Evolutionary conservation across 352 stramenopile genomes (phyloP).

Genomic region (Globisporangium barbulae): DNA sequence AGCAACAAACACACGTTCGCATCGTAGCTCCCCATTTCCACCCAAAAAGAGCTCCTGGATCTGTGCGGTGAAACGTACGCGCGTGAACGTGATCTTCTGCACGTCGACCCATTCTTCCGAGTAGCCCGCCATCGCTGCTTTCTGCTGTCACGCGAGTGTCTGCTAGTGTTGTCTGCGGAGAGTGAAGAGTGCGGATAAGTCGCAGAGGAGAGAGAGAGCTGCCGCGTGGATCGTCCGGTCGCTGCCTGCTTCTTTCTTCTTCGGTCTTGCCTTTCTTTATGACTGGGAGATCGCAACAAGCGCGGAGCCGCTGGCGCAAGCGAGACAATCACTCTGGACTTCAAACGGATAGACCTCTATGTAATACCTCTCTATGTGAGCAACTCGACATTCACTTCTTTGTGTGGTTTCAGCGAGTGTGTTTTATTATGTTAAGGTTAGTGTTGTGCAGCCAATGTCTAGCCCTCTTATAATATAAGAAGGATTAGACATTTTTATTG

Average conservation of each 20-base stretch:
- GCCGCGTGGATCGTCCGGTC: constrained; percentile 7
- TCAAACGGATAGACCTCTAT: constrained; percentile 1
- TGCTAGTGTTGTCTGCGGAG: neutral
- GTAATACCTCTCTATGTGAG: neutral
- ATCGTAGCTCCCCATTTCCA: neutral
- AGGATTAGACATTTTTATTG: neutral
- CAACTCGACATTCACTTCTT: neutral
- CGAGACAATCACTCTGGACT: constrained; percentile 9
- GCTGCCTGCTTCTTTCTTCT: neutral
- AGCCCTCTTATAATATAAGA: neutral
- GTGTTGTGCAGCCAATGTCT: neutral
- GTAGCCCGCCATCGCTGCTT: constrained; percentile 51
- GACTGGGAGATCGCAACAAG: constrained; percentile 3
- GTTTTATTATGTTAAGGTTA: too few species aligned
- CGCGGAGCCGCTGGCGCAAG: neutral
- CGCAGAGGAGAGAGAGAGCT: neutral
- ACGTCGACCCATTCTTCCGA: constrained; percentile 88
- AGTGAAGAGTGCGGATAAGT: constrained; percentile 10
- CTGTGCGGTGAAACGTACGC: constrained; percentile 36
- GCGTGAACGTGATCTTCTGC: constrained; percentile 91
- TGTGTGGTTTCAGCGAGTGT: too few species aligned
- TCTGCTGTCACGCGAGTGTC: neutral
- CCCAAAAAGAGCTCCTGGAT: neutral
- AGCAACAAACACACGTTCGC: neutral
- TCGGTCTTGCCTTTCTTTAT: constrained; percentile 1